Evolutionary conservation across 345 rosid species (phyloP).

Genomic region (Syzygium oleosum): DNA sequence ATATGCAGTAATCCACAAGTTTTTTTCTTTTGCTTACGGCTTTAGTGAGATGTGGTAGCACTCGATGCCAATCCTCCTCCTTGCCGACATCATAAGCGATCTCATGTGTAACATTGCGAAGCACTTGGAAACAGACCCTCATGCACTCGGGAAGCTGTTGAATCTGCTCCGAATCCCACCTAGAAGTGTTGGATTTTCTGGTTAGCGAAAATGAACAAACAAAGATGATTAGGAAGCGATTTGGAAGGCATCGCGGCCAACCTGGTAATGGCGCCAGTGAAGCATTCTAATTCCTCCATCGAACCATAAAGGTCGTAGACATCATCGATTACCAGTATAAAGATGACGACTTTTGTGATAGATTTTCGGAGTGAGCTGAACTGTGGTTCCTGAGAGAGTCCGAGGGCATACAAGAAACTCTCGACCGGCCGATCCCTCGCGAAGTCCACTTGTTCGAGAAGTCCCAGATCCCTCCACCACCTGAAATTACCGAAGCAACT

Average conservation of each 20-base stretch:
- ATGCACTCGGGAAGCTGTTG: slow-evolving; percentile 31
- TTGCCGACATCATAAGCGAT: slow-evolving; percentile 26
- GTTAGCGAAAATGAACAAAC: not conserved
- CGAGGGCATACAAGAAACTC: slow-evolving; percentile 37
- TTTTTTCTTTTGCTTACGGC: slow-evolving; percentile 14
- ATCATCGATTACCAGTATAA: slow-evolving; percentile 39
- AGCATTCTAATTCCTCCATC: slow-evolving; percentile 27
- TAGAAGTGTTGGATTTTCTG: not conserved
- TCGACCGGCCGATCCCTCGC: slow-evolving; percentile 42
- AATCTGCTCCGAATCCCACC: slow-evolving; percentile 25
- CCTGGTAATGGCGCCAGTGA: slow-evolving; percentile 38
- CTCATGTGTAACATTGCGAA: slow-evolving; percentile 16
- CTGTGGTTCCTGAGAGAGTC: slow-evolving; percentile 21
- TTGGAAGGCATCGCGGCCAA: not conserved
- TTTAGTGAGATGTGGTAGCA: slow-evolving; percentile 18
- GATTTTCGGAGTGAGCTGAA: slow-evolving; percentile 25
- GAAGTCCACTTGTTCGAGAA: slow-evolving; percentile 26
- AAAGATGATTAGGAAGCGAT: no score
- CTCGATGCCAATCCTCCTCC: slow-evolving; percentile 11
- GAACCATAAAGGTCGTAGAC: slow-evolving; percentile 49
- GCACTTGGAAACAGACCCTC: slow-evolving; percentile 33
- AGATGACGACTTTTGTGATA: slow-evolving; percentile 27
- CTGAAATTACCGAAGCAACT: slow-evolving; percentile 2
- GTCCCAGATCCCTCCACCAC: slow-evolving; percentile 45
- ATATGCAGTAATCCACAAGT: not conserved